These are phyloP conservation scores for Pisolithus orientalis DNA, from an alignment of 768 basidiomycete genomes.

Conservation along the genomic window DNA sequence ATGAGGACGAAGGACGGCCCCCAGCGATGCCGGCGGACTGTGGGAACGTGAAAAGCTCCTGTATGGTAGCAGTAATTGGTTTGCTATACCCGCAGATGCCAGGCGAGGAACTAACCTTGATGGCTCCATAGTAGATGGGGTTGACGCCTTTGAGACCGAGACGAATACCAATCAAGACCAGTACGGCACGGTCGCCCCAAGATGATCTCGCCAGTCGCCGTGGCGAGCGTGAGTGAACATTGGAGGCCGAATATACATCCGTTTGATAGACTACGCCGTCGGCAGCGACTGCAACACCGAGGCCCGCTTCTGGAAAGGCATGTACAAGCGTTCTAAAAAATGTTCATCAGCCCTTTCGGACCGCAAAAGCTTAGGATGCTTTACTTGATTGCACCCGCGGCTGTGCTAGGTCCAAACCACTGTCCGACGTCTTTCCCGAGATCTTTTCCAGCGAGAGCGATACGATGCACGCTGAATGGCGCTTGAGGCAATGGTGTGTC, in stretches of 20 bases:
- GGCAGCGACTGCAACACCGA: slow-evolving; percentile 76
- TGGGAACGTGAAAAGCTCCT: slow-evolving; percentile 88
- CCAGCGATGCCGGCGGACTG: slow-evolving; percentile 97
- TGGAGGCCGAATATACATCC: slow-evolving; percentile 79
- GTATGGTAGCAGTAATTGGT: background rate
- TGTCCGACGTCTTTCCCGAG: slow-evolving; percentile 93
- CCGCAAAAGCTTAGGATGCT: slow-evolving; percentile 11
- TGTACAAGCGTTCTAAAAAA: slow-evolving; percentile 63
- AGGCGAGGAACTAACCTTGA: slow-evolving; percentile 46
- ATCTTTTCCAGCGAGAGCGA: slow-evolving; percentile 92
- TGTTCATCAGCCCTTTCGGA: slow-evolving; percentile 2
- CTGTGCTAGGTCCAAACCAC: slow-evolving; percentile 97
- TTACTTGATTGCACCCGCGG: slow-evolving; percentile 93
- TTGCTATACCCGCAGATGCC: background rate
- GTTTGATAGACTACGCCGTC: slow-evolving; percentile 81
- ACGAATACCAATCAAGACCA: slow-evolving; percentile 81
- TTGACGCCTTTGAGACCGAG: slow-evolving; percentile 92
- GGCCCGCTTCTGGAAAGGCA: slow-evolving; percentile 70
- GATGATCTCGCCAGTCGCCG: slow-evolving; percentile 23
- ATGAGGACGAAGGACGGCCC: slow-evolving; percentile 92
- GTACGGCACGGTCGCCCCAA: slow-evolving; percentile 84
- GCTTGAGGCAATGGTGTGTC: slow-evolving; percentile 79
- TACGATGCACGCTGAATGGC: slow-evolving; percentile 93
- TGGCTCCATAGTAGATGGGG: slow-evolving; percentile 86
- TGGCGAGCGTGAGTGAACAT: slow-evolving; percentile 24